Base-by-base conservation (phyloP, 345 rosid species). In the Euphorbia peplus region DNA sequence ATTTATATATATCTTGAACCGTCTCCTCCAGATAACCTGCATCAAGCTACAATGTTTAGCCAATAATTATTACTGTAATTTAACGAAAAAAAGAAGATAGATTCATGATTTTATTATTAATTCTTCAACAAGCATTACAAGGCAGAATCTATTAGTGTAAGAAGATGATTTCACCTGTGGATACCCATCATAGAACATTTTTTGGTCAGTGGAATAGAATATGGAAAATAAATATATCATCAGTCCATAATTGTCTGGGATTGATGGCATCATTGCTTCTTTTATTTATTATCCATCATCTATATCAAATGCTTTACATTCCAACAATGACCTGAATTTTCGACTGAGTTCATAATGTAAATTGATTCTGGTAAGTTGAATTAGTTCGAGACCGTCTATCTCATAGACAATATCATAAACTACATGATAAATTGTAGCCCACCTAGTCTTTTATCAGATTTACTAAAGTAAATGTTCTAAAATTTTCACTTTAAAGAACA, bases 21-120 rank as follows among this genome's bases (percentile, higher is more conserved):
- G 66, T 71, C 79, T 83, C 86, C 46, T 12, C 22, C 68, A 80
- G 73, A 56, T 76, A 78, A 51, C 84, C 86, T 83, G 81, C 37
- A 60, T 70, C 46, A 74, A 64, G 69, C 41, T 18, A 62, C 51
- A 73, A 26, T 10, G 46, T 63, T 71, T 44, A 66, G 60, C 54
- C 50, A 57, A 56, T 41, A 18, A 60, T 21, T 14, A 16, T n/a
- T 8, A 14, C 28, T 28, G 21, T 22, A 26, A 47, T 30, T 29
- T 67, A 25, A 57, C 30, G n/a, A 42, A 39, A 26, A 42, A 39
- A 26, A 26, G 4, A 4, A 19, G 21, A 66, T 18, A 28, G 55
- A 25, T 42, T 15, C 42, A 7, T 16, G 3, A 24, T 13, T 39
- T 39, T 2, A 15, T 7, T 18, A 26, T 18, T 19, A 64, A 64